Conservation (phyloP, 106 monocot genomes). For the Dactylorhiza incarnata region DNA sequence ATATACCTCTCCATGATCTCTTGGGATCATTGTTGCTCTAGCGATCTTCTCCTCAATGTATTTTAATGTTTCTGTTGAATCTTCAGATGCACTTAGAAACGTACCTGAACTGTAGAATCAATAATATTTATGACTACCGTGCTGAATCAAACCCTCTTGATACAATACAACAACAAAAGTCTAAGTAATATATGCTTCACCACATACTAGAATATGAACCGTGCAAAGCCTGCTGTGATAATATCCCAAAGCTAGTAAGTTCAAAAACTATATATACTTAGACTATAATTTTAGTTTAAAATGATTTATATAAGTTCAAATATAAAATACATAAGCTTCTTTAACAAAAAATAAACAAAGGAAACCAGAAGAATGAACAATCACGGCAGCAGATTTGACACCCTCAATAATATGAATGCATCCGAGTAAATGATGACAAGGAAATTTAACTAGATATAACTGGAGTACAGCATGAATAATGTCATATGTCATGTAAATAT, state of each 20-base stretch:
- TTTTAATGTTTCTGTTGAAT: slow-evolving; percentile 47
- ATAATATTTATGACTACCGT: neutral
- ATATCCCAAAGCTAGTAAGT: neutral
- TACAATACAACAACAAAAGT: neutral
- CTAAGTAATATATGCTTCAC: neutral
- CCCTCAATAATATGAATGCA: neutral
- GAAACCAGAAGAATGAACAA: neutral
- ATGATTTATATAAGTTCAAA: no score
- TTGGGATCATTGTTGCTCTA: slow-evolving; percentile 81
- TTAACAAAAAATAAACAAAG: neutral
- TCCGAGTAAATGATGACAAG: neutral
- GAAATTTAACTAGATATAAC: neutral
- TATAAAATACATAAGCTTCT: neutral
- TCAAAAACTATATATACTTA: no score
- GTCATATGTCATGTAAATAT: neutral
- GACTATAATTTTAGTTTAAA: no score
- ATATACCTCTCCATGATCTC: slow-evolving; percentile 72
- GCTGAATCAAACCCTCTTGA: neutral
- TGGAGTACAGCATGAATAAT: neutral
- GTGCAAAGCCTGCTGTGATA: neutral
- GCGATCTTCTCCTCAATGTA: slow-evolving; percentile 69
- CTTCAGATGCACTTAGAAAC: slow-evolving; percentile 62
- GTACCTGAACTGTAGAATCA: slow-evolving; percentile 66
- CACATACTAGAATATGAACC: neutral
- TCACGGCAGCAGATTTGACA: neutral